Conservation (phyloP, 2,329 filamentous ascomycete genomes). For the Colletotrichum euphorbiae region DNA sequence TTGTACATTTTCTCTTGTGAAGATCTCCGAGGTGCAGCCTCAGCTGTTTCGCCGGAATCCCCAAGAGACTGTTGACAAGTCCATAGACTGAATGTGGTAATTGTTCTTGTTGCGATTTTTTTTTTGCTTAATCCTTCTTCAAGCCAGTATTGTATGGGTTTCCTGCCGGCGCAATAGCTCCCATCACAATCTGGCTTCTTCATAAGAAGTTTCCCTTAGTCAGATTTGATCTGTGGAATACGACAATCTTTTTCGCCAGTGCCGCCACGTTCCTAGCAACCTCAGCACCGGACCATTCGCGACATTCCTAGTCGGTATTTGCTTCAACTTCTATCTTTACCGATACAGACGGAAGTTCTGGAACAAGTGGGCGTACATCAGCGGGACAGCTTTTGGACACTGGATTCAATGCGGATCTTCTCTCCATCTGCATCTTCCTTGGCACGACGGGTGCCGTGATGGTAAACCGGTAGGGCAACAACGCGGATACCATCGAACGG, state of each 20-base stretch:
- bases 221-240: constrained; percentile 69
- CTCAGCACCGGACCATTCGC: constrained; percentile 69
- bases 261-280: constrained; percentile 69
- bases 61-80: no score
- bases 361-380: constrained; percentile 70
- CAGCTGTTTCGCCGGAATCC: no score
- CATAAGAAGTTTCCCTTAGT: constrained; percentile 64
- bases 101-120: no score
- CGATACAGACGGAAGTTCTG: constrained; percentile 66
- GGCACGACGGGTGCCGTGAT: constrained; percentile 67
- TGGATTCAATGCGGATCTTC: constrained; percentile 70
- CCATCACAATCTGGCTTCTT: constrained; percentile 61
- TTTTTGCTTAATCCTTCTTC: constrained; percentile 55
- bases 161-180: constrained; percentile 60
- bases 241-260: constrained; percentile 70
- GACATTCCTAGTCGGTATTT: constrained; percentile 68
- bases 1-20: no score
- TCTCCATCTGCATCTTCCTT: constrained; percentile 70
- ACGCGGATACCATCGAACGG: constrained; percentile 64
- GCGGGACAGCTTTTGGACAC: constrained; percentile 72
- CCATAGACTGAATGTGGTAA: no score
- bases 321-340: constrained; percentile 70
- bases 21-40: no score
- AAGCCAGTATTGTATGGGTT: constrained; percentile 64
- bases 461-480: constrained; percentile 74